Conservation (phyloP, 306 rosid genomes). For the Alnus rubra region DNA sequence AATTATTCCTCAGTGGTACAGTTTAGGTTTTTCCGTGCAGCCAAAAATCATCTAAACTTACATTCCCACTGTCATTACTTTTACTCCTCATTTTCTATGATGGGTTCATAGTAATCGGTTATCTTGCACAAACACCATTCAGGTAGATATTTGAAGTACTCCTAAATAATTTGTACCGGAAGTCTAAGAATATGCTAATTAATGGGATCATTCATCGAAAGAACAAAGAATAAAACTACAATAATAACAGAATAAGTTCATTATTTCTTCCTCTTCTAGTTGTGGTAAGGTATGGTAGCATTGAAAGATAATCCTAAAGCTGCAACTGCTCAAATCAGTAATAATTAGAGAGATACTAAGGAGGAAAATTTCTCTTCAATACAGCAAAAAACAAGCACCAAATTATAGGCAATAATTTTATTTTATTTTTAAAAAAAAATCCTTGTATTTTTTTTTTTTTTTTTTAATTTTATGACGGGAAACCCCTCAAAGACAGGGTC, state of each 20-base stretch:
- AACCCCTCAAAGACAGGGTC: too few relatives aligned
- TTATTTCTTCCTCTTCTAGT: neutral
- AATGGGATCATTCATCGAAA: neutral
- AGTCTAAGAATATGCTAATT: neutral
- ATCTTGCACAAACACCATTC: too few relatives aligned
- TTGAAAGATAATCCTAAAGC: neutral
- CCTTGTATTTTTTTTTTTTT: too few relatives aligned
- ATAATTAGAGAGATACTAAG: neutral
- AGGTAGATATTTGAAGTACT: neutral
- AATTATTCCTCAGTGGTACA: neutral
- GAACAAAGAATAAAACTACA: neutral
- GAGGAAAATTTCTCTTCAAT: neutral
- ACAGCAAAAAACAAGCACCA: neutral
- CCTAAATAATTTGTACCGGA: neutral
- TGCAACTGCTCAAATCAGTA: neutral
- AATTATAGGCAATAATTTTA: neutral
- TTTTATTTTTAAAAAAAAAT: too few relatives aligned
- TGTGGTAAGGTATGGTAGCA: neutral
- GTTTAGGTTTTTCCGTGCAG: neutral
- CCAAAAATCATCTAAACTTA: constrained; percentile 5
- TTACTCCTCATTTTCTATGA: neutral
- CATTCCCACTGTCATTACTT: neutral
- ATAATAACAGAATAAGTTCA: neutral
- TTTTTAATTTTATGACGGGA: too few relatives aligned
- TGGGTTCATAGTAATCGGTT: too few relatives aligned